A percentile compares a stretch with the other conserved stretches of the same genome.
These are phyloP conservation scores for Fusarium guadeloupense DNA, from an alignment of 2,329 filamentous ascomycete genomes.

Conservation along the genomic window DNA sequence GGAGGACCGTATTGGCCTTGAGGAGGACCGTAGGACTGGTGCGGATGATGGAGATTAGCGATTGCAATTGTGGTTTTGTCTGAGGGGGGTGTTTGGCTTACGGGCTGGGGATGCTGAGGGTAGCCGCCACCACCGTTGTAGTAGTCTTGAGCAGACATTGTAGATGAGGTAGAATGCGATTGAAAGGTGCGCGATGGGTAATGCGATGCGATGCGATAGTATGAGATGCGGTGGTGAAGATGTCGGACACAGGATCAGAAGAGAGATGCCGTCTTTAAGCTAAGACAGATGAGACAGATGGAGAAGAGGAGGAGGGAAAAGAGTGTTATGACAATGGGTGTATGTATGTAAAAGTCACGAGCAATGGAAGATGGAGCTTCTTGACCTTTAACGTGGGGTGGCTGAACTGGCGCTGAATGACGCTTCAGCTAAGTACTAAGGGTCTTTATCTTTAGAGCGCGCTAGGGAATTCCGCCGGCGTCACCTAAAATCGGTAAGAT, in stretches of 20 bases:
- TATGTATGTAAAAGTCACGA: slow-evolving; percentile 15
- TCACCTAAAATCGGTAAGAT: slow-evolving; percentile 18
- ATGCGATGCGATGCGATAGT: not conserved
- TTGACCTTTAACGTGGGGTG: not conserved
- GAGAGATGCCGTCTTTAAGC: not conserved
- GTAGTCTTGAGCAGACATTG: slow-evolving; percentile 56
- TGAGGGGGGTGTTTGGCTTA: slow-evolving; percentile 43
- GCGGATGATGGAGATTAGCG: slow-evolving; percentile 16
- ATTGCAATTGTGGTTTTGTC: not conserved
- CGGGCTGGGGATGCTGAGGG: slow-evolving; percentile 53
- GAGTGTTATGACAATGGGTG: not conserved
- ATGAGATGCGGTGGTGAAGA: not conserved
- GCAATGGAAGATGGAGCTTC: slow-evolving; percentile 16
- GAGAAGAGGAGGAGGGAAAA: not conserved
- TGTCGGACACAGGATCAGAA: not conserved
- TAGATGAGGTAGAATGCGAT: not conserved
- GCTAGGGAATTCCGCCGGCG: slow-evolving; percentile 6
- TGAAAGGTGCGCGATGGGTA: not conserved
- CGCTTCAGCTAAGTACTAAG: not conserved
- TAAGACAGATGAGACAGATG: no score
- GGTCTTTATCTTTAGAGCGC: not conserved
- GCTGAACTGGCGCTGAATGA: not conserved
- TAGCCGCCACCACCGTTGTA: slow-evolving; percentile 50
- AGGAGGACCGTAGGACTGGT: slow-evolving; percentile 46
- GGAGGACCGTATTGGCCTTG: slow-evolving; percentile 42